A percentile compares a stretch with the other conserved stretches of the same genome.
Conservation (phyloP, 805 yeast species). For the Kuraishia borneana region DNA sequence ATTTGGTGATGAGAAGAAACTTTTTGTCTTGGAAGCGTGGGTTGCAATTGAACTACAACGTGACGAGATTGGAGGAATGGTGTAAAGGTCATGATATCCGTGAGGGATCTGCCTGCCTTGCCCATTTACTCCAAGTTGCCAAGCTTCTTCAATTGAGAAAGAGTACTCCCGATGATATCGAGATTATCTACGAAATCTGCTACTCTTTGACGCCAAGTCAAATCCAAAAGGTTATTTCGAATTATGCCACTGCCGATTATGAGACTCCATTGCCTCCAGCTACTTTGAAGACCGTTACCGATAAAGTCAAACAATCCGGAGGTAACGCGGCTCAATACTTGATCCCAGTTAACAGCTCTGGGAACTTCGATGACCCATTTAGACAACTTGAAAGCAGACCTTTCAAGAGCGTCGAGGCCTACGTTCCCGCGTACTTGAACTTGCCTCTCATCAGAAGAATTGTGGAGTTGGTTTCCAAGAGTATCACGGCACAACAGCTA, state of each 20-base stretch:
- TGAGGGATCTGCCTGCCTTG: constrained; percentile 75
- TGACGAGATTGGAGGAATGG: constrained; percentile 96
- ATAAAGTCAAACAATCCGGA: constrained; percentile 52
- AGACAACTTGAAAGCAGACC: constrained; percentile 65
- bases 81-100: constrained; percentile 87
- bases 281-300: constrained; percentile 73
- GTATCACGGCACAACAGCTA: constrained; percentile 58
- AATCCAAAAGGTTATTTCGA: constrained; percentile 82
- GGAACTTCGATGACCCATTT: constrained; percentile 77
- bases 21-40: constrained; percentile 98
- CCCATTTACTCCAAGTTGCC: constrained; percentile 85
- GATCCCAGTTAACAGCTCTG: constrained; percentile 57
- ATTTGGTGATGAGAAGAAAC: constrained; percentile 86
- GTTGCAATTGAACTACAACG: constrained; percentile 89
- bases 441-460: constrained; percentile 83
- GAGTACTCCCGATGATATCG: constrained; percentile 80
- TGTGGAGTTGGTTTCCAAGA: constrained; percentile 78
- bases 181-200: constrained; percentile 88
- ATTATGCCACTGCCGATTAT: constrained; percentile 86
- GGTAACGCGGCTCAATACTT: constrained; percentile 50
- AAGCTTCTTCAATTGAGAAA: constrained; percentile 88
- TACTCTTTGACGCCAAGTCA: constrained; percentile 91
- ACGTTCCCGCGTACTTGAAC: constrained; percentile 90
- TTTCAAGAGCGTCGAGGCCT: constrained; percentile 74
- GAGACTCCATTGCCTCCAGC: constrained; percentile 85